phyloP scores from a whole-genome alignment of 2,329 filamentous ascomycete genomes.

The Exutisphaerella laricina region DNA sequence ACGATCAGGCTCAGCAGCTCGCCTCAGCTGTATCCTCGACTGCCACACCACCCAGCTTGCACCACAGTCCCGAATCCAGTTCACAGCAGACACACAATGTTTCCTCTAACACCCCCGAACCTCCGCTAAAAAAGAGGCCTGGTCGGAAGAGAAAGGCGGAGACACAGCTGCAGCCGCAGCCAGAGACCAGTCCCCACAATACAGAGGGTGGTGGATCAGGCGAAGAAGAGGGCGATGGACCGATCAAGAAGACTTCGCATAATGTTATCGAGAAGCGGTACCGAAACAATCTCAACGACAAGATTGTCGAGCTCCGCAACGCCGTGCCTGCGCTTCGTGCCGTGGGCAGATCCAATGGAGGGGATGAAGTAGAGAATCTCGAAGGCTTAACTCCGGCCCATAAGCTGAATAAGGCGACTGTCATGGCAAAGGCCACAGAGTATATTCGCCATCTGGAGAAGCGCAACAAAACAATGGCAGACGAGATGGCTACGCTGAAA shows the following conservation, averaged over 20 bases:
- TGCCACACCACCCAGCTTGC: constrained; percentile 23
- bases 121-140: constrained; percentile 29
- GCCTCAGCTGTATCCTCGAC: constrained; percentile 14
- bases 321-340: constrained; percentile 86
- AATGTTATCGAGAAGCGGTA: constrained; percentile 99
- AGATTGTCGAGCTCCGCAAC: constrained; percentile 86
- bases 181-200: constrained; percentile 14
- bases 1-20: constrained; percentile 18
- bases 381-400: constrained; percentile 67
- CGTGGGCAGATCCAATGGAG: constrained; percentile 53
- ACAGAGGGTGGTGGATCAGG: constrained; percentile 43
- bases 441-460: constrained; percentile 94
- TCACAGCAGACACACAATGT: constrained; percentile 28
- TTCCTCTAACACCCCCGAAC: constrained; percentile 29
- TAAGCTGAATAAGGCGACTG: constrained; percentile 97
- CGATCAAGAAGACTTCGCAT: constrained; percentile 84
- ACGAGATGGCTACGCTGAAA: constrained; percentile 77
- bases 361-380: constrained; percentile 76
- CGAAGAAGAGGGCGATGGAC: constrained; percentile 35
- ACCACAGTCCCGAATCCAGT: constrained; percentile 28
- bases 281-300: constrained; percentile 92
- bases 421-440: constrained; percentile 90
- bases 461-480: constrained; percentile 72
- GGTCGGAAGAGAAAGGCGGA: constrained; percentile 35
- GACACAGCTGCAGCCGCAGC: constrained; percentile 17